A percentile compares a stretch with the other conserved stretches of the same genome.
Evolutionary conservation across 495 filamentous ascomycete genomes (phyloP).

Genomic region (Aspergillus diversus): DNA sequence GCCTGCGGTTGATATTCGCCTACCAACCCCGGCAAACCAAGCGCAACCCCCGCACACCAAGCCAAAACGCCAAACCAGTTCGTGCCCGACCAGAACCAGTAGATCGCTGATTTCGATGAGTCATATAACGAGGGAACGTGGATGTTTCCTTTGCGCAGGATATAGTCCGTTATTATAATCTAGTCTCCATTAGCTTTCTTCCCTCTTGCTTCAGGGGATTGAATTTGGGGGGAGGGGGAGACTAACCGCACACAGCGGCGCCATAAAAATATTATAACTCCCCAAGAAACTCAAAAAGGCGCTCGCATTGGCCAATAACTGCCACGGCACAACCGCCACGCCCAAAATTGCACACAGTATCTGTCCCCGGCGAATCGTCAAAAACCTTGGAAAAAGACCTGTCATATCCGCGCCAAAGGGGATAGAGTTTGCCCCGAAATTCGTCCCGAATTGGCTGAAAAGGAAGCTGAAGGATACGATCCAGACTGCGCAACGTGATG

Average conservation of each 20-base stretch:
- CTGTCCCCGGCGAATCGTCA: constrained; percentile 20
- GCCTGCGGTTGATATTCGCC: constrained; percentile 12
- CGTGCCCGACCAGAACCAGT: constrained; percentile 18
- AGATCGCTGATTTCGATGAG: background rate
- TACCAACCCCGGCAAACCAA: constrained; percentile 15
- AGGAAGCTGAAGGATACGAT: constrained; percentile 16
- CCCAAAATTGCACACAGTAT: constrained; percentile 17
- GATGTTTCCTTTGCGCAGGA: constrained; percentile 18
- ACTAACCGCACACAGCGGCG: constrained; percentile 18
- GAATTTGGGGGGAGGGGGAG: background rate
- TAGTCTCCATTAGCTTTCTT: background rate
- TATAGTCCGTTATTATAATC: constrained; percentile 16
- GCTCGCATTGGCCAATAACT: constrained; percentile 13
- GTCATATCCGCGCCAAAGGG: constrained; percentile 18
- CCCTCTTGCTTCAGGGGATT: background rate
- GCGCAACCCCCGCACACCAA: constrained; percentile 11
- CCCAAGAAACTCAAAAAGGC: constrained; percentile 15
- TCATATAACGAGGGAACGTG: constrained; percentile 15
- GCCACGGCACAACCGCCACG: constrained; percentile 14
- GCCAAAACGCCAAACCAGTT: constrained; percentile 13
- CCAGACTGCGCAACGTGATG: constrained; percentile 1
- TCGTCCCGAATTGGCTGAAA: constrained; percentile 15
- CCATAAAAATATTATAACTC: constrained; percentile 23
- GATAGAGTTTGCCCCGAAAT: constrained; percentile 16
- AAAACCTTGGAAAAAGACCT: constrained; percentile 7